Evolutionary conservation across 495 filamentous ascomycete species (phyloP), one percentile per base, ranked within the genome.

Genomic region (Penicillium nucicola): DNA sequence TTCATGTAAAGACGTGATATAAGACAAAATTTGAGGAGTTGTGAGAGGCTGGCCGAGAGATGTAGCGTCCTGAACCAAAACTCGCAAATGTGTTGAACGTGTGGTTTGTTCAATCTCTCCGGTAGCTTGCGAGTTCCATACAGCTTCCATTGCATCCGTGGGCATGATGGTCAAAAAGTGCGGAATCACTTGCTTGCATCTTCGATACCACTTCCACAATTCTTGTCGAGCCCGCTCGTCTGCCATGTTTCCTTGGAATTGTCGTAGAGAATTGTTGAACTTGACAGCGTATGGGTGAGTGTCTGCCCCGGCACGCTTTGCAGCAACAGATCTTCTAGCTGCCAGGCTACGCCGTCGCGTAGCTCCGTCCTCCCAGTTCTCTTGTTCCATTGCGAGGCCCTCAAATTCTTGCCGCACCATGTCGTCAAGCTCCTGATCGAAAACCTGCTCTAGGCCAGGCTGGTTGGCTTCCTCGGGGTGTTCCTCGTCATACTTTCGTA

Each of bases 1-100:
- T 23, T 81, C 64, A 43, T 86, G 84, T 28, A 84, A 67, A 46
- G 83, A 79, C 49, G 86, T 81, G 34, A 90, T 81, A 40, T 82
- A 84, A 7, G 84, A 68, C 17, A 89, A 69, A 39, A 80, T 77
- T 53, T 89, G 82, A 10, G 78, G 67, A 2, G 72, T 73, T 1
- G 70, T 58, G 42, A 90, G 69, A 9, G 67, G 45, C 43, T 75
- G 70, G 9, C 79, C 81, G 32, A 77, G 69, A 10, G 78, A 69
- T 20, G 70, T 61, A 64, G 86, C 83, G 55, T 90, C 88, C 59
- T 82, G 74, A 5, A 78, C 70, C 12, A 92, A 68, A 10, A 68
- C 58, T 46, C 82, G 79, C 14, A 88, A 57, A 66, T 84, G 84
- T 11, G 70, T 65, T 65, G 84, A 78, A 32, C 81, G 81, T 30